These are phyloP conservation scores for Schwanniomyces yamadae DNA, from an alignment of 805 yeast species.

Conservation along the genomic window DNA sequence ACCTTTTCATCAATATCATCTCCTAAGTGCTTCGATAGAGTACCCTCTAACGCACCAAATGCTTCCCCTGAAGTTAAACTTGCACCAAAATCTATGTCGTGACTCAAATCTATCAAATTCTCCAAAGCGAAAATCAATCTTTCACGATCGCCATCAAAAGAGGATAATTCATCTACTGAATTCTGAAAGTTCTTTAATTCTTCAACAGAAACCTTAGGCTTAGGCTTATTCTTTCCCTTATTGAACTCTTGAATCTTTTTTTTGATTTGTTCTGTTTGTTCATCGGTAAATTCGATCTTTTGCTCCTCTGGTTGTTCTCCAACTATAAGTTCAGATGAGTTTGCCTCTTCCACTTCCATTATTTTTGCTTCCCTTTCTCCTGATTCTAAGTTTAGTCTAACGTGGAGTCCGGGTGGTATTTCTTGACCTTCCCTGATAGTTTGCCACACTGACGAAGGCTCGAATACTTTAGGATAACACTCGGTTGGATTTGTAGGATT, in stretches of 20 bases:
- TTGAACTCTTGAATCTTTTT: constrained; percentile 9
- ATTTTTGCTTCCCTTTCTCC: constrained; percentile 69
- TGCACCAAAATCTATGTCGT: constrained; percentile 62
- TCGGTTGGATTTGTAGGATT: constrained; percentile 34
- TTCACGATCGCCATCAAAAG: constrained; percentile 15
- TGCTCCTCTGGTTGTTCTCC: constrained; percentile 6
- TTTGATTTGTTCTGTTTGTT: constrained; percentile 5
- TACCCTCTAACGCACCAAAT: constrained; percentile 28
- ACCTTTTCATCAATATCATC: constrained; percentile 47
- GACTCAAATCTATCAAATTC: constrained; percentile 57
- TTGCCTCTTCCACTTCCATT: constrained; percentile 30
- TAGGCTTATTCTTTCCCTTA: not conserved
- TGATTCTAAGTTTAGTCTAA: constrained; percentile 72
- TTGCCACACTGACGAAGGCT: constrained; percentile 70
- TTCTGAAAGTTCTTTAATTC: constrained; percentile 15
- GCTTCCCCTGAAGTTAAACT: constrained; percentile 40
- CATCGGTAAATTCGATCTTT: constrained; percentile 1
- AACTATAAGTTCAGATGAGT: constrained; percentile 9
- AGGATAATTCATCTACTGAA: constrained; percentile 19
- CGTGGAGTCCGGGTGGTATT: constrained; percentile 78
- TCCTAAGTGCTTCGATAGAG: constrained; percentile 11
- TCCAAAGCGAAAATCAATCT: constrained; percentile 35
- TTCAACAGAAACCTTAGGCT: constrained; percentile 1
- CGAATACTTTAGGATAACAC: constrained; percentile 66
- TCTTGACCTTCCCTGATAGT: constrained; percentile 65